Percentiles rank a stretch among this genome's conserved stretches.
Evolutionary conservation across 345 rosid species (phyloP).

Genomic region (Pistacia vera): DNA sequence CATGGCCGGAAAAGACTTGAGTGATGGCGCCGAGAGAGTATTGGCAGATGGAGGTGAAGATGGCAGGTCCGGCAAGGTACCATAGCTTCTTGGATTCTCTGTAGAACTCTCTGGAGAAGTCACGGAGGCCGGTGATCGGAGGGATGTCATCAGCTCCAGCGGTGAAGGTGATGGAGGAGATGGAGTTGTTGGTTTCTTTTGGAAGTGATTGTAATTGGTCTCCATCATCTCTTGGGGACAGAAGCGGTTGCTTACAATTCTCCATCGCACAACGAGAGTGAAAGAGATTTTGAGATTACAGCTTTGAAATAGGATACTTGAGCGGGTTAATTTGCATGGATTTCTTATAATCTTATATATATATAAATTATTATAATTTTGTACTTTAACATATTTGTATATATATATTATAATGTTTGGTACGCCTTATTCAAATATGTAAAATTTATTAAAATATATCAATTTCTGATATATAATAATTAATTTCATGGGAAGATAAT

Average conservation of each 20-base stretch:
- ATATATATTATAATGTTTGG: no score
- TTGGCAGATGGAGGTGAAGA: constrained; percentile 76
- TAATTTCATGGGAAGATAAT: no score
- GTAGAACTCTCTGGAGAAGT: constrained; percentile 55
- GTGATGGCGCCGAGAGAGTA: constrained; percentile 95
- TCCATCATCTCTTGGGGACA: constrained; percentile 25
- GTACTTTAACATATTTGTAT: no score
- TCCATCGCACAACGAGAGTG: constrained; percentile 27
- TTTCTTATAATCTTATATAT: no score
- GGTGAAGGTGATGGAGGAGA: constrained; percentile 41
- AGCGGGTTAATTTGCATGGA: neutral
- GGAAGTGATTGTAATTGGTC: constrained; percentile 18
- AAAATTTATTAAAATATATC: no score
- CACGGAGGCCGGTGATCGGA: constrained; percentile 47
- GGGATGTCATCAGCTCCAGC: constrained; percentile 57
- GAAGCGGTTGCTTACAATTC: constrained; percentile 36
- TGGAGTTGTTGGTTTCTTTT: constrained; percentile 15
- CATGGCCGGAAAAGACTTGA: constrained; percentile 78
- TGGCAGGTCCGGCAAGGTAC: constrained; percentile 93
- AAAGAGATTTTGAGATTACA: neutral
- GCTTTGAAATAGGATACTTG: neutral
- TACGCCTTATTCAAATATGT: no score
- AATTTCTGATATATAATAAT: no score
- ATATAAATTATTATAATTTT: no score
- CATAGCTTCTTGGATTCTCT: constrained; percentile 70